Evolutionary conservation across 257 asterid species (phyloP).

Genomic region (Catharanthus roseus): DNA sequence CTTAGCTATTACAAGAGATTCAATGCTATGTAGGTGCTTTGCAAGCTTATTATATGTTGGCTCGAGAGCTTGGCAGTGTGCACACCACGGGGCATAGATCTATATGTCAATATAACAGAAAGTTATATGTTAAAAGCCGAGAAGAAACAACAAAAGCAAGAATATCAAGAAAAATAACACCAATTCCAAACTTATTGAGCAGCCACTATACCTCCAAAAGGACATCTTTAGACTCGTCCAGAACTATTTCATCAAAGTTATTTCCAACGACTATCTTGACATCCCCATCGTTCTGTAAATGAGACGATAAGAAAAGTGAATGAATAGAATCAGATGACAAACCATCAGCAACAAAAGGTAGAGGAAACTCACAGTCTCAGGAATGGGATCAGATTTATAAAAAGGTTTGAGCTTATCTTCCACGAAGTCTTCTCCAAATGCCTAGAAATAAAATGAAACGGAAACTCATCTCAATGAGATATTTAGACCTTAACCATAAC

Average conservation of each 20-base stretch:
- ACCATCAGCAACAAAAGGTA: slow-evolving; percentile 5
- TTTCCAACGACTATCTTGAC: slow-evolving; percentile 56
- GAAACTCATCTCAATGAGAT: not conserved
- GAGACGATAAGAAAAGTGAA: not conserved
- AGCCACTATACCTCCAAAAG: slow-evolving; percentile 74
- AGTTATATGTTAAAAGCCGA: not conserved
- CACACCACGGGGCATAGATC: slow-evolving; percentile 99
- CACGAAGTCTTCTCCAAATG: slow-evolving; percentile 61
- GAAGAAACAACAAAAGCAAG: not conserved
- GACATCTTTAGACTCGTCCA: slow-evolving; percentile 85
- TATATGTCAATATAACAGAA: slow-evolving; percentile 15
- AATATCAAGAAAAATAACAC: not conserved
- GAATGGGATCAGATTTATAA: slow-evolving; percentile 86
- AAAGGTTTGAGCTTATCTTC: slow-evolving; percentile 75
- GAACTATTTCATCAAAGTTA: slow-evolving; percentile 25
- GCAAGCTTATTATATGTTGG: slow-evolving; percentile 90
- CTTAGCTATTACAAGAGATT: slow-evolving; percentile 79
- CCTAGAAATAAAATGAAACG: slow-evolving; percentile 34
- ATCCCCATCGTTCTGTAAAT: slow-evolving; percentile 50
- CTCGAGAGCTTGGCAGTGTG: slow-evolving; percentile 91
- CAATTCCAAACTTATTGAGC: not conserved
- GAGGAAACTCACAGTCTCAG: slow-evolving; percentile 53
- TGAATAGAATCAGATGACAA: slow-evolving; percentile 13
- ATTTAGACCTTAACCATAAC: not conserved
- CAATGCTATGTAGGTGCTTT: slow-evolving; percentile 57